Evolutionary conservation across 805 yeast species (phyloP).

Genomic region (Komagataella mondaviorum): DNA sequence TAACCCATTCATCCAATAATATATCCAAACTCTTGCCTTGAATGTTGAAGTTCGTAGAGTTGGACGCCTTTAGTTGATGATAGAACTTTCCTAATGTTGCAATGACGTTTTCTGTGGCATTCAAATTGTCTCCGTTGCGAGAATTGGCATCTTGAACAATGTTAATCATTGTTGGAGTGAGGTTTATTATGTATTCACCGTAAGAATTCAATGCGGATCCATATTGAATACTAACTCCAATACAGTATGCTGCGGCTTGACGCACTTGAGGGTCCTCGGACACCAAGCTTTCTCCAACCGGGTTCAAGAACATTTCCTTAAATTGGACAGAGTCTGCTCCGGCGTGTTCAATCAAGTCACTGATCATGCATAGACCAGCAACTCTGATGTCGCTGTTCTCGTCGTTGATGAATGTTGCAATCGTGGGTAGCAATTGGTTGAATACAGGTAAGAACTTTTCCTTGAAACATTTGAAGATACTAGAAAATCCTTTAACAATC

Average conservation of each 20-base stretch:
- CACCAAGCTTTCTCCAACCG: constrained; percentile 52
- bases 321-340: constrained; percentile 57
- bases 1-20: constrained; percentile 65
- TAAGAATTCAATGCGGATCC: constrained; percentile 45
- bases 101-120: constrained; percentile 79
- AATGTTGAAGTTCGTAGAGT: constrained; percentile 22
- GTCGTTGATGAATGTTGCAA: constrained; percentile 49
- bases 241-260: constrained; percentile 75
- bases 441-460: constrained; percentile 49
- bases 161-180: constrained; percentile 65
- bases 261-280: constrained; percentile 61
- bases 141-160: constrained; percentile 70
- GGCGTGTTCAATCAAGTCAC: constrained; percentile 70
- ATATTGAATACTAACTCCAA: constrained; percentile 77
- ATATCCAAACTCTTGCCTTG: constrained; percentile 31
- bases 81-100: constrained; percentile 78
- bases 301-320: constrained; percentile 49
- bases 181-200: constrained; percentile 47
- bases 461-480: constrained; percentile 53
- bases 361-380: constrained; percentile 69
- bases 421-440: constrained; percentile 47
- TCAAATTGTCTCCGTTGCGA: constrained; percentile 68
- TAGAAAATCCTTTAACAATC: constrained; percentile 59
- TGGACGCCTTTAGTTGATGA: constrained; percentile 39
- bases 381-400: constrained; percentile 55